Evolutionary conservation across 2,329 filamentous ascomycete genomes (phyloP), one percentile per base, ranked within the genome.

Genomic region (Phyllosticta capitalensis): DNA sequence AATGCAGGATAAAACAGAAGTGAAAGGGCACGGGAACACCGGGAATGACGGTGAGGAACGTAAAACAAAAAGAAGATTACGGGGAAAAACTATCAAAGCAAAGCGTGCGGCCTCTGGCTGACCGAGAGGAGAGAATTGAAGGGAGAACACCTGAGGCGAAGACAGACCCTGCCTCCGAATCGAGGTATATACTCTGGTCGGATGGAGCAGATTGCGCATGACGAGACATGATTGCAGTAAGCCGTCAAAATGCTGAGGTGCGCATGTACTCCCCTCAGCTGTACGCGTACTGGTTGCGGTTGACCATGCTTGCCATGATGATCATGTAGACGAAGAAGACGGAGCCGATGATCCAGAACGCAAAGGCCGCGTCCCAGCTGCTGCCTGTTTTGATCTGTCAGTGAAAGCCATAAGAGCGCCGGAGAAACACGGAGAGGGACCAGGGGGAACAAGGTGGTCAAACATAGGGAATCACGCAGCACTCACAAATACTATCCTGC

Each of bases 271-370:
- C 17, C 17, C 38, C 20, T 54, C 22, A 26, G 54, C 57, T 55
- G 28, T 59, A 73, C 17, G 71, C 70, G 63, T 75, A 77, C 59
- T 73, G 68, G 61, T 76, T 76, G 61, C 74, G 72, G 61, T 77
- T 77, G 52, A 84, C 82, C 66, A 82, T 79, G 69, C 75, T 79
- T 5, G 79, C 81, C 76, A 86, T 81, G 54, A 87, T 71, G 68
- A 86, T 82, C 81, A 86, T 84, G 81, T 83, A 87, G 21, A 86
- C 68, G 67, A 85, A 78, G 65, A 86, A 84, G n/a, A 85, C 78
- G 0, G 78, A 77, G 48, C 83, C 83, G 17, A 86, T 76, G 58
- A 87, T 79, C 74, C 83, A 84, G 65, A 86, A 85, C 9, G 82
- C 80, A 65, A 86, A 86, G 3, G 77, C 79, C 0, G 83, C 82